Conservation (phyloP, 2,329 filamentous ascomycete species). For the Alternaria brassicae region DNA sequence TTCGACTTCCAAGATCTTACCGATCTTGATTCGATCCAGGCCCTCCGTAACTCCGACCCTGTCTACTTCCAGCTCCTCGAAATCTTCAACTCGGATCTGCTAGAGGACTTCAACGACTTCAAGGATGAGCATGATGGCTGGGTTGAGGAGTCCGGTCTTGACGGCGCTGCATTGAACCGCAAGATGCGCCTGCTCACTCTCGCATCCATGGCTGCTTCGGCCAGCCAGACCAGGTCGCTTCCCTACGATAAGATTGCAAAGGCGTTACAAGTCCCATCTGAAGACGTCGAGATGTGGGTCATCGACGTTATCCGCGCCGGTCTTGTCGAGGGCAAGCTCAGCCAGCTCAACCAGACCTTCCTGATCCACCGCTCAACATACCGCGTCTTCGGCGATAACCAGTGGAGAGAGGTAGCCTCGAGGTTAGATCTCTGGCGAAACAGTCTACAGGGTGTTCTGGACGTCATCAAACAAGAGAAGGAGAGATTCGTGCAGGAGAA, state of each 20-base stretch:
- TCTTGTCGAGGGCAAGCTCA: conserved; percentile 94
- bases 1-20: conserved; percentile 78
- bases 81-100: conserved; percentile 90
- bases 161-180: conserved; percentile 78
- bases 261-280: conserved; percentile 79
- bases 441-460: conserved; percentile 78
- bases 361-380: conserved; percentile 95
- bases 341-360: conserved; percentile 90
- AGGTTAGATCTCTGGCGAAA: conserved; percentile 90
- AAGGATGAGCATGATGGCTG: conserved; percentile 88
- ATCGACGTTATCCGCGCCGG: conserved; percentile 97
- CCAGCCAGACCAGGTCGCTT: conserved; percentile 79
- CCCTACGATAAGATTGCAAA: conserved; percentile 85
- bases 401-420: conserved; percentile 94
- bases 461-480: conserved; percentile 81
- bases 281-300: conserved; percentile 97
- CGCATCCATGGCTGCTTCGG: conserved; percentile 83
- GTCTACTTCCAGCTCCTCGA: conserved; percentile 91
- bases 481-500: conserved; percentile 76
- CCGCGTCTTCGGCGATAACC: conserved; percentile 95
- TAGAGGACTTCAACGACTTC: conserved; percentile 96
- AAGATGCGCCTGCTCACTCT: conserved; percentile 98
- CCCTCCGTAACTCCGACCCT: conserved; percentile 82
- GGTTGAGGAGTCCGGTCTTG: conserved; percentile 76
- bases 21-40: conserved; percentile 78